Conservation (phyloP, 331 rosid genomes). For the Malus hybrid region DNA sequence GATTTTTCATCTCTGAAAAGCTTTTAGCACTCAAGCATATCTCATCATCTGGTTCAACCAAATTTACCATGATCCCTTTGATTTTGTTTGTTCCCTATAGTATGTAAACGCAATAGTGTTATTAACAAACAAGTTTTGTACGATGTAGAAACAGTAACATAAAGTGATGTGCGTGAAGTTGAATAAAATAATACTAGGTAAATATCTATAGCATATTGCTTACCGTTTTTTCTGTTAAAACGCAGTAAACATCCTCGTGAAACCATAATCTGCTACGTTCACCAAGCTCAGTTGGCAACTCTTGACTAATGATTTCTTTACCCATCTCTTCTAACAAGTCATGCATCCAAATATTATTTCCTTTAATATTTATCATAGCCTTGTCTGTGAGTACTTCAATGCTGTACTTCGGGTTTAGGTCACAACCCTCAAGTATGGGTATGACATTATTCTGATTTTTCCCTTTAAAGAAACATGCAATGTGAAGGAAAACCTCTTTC, state of each 20-base stretch:
- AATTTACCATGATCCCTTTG: background rate
- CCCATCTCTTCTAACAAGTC: no score
- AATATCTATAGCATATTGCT: no score
- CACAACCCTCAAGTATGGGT: background rate
- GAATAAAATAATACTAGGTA: no score
- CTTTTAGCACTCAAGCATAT: background rate
- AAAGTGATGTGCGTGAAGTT: no score
- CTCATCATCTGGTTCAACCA: background rate
- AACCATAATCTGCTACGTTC: no score
- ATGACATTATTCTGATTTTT: background rate
- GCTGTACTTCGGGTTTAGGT: background rate
- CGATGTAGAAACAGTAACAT: no score
- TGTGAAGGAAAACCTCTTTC: background rate
- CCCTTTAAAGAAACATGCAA: background rate
- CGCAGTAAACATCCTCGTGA: no score
- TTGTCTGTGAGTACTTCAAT: background rate
- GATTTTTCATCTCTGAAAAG: background rate
- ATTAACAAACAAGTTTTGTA: background rate
- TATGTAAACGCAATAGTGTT: background rate
- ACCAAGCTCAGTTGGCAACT: no score
- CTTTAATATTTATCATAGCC: background rate
- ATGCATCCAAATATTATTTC: no score
- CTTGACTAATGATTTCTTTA: no score
- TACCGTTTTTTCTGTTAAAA: no score
- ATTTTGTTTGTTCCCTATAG: background rate